These are phyloP conservation scores for Sphaerobolus stellatus DNA, from an alignment of 1,284 basidiomycete species.

Conservation along the genomic window DNA sequence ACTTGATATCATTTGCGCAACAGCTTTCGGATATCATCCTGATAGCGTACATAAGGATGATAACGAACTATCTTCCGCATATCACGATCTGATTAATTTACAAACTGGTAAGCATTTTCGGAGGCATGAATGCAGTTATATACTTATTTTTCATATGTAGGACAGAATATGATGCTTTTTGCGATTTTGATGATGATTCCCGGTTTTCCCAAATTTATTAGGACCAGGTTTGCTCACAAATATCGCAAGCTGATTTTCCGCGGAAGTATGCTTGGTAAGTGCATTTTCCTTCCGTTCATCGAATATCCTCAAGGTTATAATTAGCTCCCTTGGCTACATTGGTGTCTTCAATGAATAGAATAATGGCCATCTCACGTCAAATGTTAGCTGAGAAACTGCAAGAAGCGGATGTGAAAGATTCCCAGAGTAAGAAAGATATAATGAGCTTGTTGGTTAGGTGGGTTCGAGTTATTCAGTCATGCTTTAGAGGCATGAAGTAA, in stretches of 20 bases:
- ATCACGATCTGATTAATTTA: slow-evolving; percentile 41
- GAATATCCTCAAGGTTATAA: too few species aligned
- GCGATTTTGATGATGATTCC: slow-evolving; percentile 39
- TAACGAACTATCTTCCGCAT: slow-evolving; percentile 48
- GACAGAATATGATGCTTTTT: slow-evolving; percentile 39
- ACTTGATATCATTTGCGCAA: slow-evolving; percentile 49
- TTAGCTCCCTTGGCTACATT: slow-evolving; percentile 30
- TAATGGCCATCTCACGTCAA: slow-evolving; percentile 38
- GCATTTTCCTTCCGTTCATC: background rate
- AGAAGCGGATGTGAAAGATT: slow-evolving; percentile 37
- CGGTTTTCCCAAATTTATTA: slow-evolving; percentile 28
- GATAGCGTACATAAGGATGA: slow-evolving; percentile 46
- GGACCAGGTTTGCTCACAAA: slow-evolving; percentile 39
- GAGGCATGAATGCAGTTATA: background rate
- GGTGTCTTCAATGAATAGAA: slow-evolving; percentile 43
- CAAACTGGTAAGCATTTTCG: slow-evolving; percentile 37
- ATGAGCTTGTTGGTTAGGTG: slow-evolving; percentile 46
- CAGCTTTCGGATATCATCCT: slow-evolving; percentile 48
- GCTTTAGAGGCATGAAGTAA: background rate
- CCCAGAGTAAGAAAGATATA: slow-evolving; percentile 46
- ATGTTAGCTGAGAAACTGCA: slow-evolving; percentile 44
- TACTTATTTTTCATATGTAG: slow-evolving; percentile 19
- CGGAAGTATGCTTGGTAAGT: slow-evolving; percentile 25
- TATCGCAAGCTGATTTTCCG: slow-evolving; percentile 34
- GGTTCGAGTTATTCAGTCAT: too few species aligned